phyloP scores from a whole-genome alignment of 2,329 filamentous ascomycete species.

The Cladophialophora immunda region DNA sequence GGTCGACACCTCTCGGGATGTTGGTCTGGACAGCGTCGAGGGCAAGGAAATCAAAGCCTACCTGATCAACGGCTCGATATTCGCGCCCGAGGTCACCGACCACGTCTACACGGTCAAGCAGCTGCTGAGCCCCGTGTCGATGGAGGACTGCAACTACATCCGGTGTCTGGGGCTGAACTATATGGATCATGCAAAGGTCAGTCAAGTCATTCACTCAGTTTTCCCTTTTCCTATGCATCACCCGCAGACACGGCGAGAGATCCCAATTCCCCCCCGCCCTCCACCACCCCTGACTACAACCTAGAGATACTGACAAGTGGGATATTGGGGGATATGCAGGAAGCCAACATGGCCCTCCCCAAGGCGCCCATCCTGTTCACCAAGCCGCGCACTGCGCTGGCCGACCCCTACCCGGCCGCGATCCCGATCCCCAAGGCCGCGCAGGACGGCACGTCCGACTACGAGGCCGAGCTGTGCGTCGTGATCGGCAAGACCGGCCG shows the following conservation, averaged over 20 bases:
- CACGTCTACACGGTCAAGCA: constrained; percentile 40
- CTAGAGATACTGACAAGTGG: neutral
- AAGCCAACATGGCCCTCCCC: constrained; percentile 51
- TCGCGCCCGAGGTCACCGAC: constrained; percentile 48
- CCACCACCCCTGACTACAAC: too few species aligned
- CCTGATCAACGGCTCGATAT: constrained; percentile 48
- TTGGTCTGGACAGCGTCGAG: constrained; percentile 48
- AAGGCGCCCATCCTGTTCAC: constrained; percentile 49
- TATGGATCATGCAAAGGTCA: constrained; percentile 48
- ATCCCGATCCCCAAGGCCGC: constrained; percentile 46
- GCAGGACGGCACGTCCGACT: constrained; percentile 52
- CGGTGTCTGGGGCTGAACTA: constrained; percentile 60
- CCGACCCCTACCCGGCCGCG: constrained; percentile 44
- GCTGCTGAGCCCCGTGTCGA: constrained; percentile 41
- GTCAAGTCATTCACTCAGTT: too few species aligned
- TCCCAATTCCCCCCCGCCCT: neutral
- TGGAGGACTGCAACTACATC: constrained; percentile 44
- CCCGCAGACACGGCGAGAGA: too few species aligned
- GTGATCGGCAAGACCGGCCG: constrained; percentile 49
- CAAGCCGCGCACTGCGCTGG: constrained; percentile 51
- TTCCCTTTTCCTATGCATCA: too few species aligned
- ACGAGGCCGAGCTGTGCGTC: constrained; percentile 53
- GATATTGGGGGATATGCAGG: constrained; percentile 30
- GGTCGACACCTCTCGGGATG: constrained; percentile 46
- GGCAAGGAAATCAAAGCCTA: constrained; percentile 47